phyloP scores from a whole-genome alignment of 495 filamentous ascomycete species.

The Xylaria intraflava region DNA sequence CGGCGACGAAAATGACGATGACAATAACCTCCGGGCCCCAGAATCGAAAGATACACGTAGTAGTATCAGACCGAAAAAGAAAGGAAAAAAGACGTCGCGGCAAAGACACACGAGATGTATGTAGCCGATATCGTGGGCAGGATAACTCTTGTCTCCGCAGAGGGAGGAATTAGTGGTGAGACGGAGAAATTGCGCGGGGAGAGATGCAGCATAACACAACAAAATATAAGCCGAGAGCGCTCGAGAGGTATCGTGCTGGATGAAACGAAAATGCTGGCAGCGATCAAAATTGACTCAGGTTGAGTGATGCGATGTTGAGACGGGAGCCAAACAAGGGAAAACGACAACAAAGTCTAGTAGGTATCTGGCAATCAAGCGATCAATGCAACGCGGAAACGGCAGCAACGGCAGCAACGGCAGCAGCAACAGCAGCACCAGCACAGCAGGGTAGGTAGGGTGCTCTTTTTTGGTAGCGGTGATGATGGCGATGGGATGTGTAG shows the following conservation, averaged over 20 bases:
- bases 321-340: not conserved
- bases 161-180: not conserved
- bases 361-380: slow-evolving; percentile 4
- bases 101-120: not conserved
- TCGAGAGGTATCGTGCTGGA: slow-evolving; percentile 2
- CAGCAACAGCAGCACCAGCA: not conserved
- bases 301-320: not conserved
- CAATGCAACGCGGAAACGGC: slow-evolving; percentile 5
- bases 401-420: not conserved
- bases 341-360: not conserved
- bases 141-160: not conserved
- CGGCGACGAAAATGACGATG: not conserved
- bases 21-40: not conserved
- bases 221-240: slow-evolving; percentile 5
- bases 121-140: not conserved
- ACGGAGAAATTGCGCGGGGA: slow-evolving; percentile 2
- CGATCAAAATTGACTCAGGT: not conserved
- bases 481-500: not conserved
- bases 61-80: not conserved
- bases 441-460: not conserved
- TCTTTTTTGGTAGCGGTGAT: not conserved
- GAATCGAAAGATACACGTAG: slow-evolving; percentile 5
- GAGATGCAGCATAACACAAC: slow-evolving; percentile 2
- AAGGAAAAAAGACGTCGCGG: not conserved
- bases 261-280: slow-evolving; percentile 1